A percentile compares a stretch with the other conserved stretches of the same genome.
phyloP scores from a whole-genome alignment of 768 basidiomycete genomes.

The Artomyces pyxidatus region DNA sequence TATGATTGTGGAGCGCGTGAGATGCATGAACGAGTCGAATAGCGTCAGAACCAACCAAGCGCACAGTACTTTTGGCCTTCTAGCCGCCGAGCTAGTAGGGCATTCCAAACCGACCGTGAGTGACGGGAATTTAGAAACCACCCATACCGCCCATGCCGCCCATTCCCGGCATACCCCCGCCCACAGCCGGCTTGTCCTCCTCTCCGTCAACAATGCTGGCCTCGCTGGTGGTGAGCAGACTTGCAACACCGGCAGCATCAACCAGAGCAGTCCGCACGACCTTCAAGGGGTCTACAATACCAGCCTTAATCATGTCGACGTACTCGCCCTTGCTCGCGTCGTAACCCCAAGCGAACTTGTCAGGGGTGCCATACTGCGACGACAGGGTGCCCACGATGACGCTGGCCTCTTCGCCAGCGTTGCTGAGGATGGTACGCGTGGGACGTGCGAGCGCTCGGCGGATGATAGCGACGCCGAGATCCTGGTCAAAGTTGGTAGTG shows the following conservation, averaged over 20 bases:
- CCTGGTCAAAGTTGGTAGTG: conserved; percentile 93
- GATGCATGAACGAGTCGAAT: background rate
- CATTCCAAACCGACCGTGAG: background rate
- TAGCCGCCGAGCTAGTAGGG: background rate
- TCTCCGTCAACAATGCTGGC: conserved; percentile 87
- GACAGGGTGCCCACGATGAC: conserved; percentile 90
- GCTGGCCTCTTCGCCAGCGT: conserved; percentile 90
- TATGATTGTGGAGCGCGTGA: background rate
- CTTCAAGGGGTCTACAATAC: conserved; percentile 95
- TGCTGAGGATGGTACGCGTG: conserved; percentile 80
- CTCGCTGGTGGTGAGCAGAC: conserved; percentile 88
- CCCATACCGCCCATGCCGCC: conserved; percentile 59
- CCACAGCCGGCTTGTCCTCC: conserved; percentile 63
- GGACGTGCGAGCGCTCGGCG: conserved; percentile 79
- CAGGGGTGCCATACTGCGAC: conserved; percentile 54
- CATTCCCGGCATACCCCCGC: conserved; percentile 30
- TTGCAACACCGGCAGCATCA: conserved; percentile 91
- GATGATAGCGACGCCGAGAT: conserved; percentile 91
- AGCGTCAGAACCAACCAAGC: background rate
- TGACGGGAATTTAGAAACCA: conserved; percentile 31
- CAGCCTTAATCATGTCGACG: conserved; percentile 88
- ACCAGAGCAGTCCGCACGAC: conserved; percentile 90
- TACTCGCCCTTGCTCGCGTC: conserved; percentile 90
- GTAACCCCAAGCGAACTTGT: conserved; percentile 84
- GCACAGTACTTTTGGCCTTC: background rate